Conservation (phyloP, 83 land plant species). For the Picea abies region DNA sequence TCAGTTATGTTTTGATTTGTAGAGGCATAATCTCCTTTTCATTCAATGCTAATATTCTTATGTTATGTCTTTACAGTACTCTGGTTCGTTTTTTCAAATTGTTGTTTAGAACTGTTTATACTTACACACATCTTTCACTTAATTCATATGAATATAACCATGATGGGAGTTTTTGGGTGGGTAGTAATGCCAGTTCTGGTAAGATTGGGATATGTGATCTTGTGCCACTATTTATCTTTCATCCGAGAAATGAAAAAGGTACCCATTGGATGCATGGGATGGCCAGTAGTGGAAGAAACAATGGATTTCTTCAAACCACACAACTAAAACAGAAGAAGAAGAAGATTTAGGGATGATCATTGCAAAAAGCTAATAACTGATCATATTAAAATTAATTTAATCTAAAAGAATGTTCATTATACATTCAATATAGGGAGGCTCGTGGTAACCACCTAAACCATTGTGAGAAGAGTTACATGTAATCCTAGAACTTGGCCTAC, state of each 20-base stretch:
- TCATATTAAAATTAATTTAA: background rate
- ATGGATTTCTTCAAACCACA: constrained; percentile 26
- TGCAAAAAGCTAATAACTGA: constrained; percentile 3
- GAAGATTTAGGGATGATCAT: constrained; percentile 16
- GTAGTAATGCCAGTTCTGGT: background rate
- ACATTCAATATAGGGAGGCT: background rate
- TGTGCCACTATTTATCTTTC: background rate
- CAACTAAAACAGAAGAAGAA: constrained; percentile 16
- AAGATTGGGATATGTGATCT: constrained; percentile 2
- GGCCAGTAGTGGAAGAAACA: constrained; percentile 33
- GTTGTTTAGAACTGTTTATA: too few species aligned
- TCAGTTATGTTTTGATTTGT: too few species aligned
- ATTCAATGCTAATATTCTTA: too few species aligned
- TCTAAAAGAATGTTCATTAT: background rate
- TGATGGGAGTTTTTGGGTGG: background rate
- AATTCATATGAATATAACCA: too few species aligned
- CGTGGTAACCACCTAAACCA: background rate
- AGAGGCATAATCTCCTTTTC: too few species aligned
- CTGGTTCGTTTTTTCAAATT: too few species aligned
- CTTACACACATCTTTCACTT: too few species aligned
- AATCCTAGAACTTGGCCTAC: background rate
- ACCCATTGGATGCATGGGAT: constrained; percentile 31
- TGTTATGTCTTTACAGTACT: too few species aligned
- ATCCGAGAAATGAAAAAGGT: background rate
- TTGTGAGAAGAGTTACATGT: background rate